Base-by-base conservation (phyloP, 2,329 filamentous ascomycete species). In the Dichotomopilus funicola region DNA sequence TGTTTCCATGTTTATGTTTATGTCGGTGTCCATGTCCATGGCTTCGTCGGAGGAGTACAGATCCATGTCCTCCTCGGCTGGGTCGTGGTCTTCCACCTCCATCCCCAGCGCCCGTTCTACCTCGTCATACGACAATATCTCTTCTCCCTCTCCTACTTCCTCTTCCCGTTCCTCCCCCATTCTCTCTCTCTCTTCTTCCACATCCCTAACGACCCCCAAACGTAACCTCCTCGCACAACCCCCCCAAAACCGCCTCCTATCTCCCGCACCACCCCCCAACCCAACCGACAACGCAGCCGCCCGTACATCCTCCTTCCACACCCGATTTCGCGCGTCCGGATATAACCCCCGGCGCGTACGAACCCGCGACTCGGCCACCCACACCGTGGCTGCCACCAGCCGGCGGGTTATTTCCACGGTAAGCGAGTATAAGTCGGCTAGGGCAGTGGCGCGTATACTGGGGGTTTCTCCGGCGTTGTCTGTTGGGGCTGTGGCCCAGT, bases 341-440 rank as follows among this genome's bases (percentile, higher is more conserved):
- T 70, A 63, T 13, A 62, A 54, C 6, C 58, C 56, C 7, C 61
- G 69, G 61, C 74, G 76, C 4, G 83, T 75, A 51, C 83, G 78
- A 31, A 90, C 71, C 43, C 89, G 78, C 2, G 87, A 86, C 67
- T 81, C 79, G n/a, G 86, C 81, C 56, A 89, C 80, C 63, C 86
- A 87, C 0, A 94, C 72, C 0, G 82, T 75, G 0, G 87, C 81
- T 47, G 88, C 81, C 1, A 94, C 75, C 1, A 96, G 71, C 10
- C 88, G 79, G 56, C 81, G 82, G 0, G 88, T 91, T 11, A 94
- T 62, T 52, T 80, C 87, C 1, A 87, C 68, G 0, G 80, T 75
- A 1, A 96, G 70, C 7, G 80, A 80, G 64, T 91, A 78, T 45
- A 96, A 86, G 62, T 94, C 89, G 5, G 81, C 78, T n/a, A 95